phyloP scores from a whole-genome alignment of 2,329 filamentous ascomycete species.

The Metarhizium robertsii region DNA sequence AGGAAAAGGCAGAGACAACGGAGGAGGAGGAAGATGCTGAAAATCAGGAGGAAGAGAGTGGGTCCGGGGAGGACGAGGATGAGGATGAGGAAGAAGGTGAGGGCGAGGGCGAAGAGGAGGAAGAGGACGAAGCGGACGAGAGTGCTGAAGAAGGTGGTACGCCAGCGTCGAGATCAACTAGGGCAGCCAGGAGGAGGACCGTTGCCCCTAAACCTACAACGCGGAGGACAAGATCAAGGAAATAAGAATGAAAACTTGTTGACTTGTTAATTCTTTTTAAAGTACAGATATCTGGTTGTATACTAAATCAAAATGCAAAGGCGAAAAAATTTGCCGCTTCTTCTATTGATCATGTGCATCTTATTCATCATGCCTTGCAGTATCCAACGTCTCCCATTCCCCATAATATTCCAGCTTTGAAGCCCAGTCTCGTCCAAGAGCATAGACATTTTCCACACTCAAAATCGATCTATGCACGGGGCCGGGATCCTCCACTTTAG shows the following conservation, averaged over 20 bases:
- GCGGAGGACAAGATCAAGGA: slow-evolving; percentile 6
- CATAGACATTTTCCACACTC: slow-evolving; percentile 26
- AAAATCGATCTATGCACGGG: slow-evolving; percentile 17
- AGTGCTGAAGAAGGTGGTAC: slow-evolving; percentile 16
- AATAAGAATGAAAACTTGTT: neutral
- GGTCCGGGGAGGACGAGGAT: slow-evolving; percentile 16
- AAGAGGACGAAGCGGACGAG: slow-evolving; percentile 16
- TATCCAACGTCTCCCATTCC: slow-evolving; percentile 31
- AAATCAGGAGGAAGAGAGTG: slow-evolving; percentile 6
- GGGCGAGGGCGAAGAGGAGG: slow-evolving; percentile 19
- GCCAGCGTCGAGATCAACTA: slow-evolving; percentile 25
- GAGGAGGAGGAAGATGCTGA: slow-evolving; percentile 16
- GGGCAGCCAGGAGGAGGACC: slow-evolving; percentile 2
- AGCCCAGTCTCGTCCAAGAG: slow-evolving; percentile 30
- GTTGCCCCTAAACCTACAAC: slow-evolving; percentile 2
- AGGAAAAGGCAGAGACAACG: slow-evolving; percentile 24
- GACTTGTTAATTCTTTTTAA: slow-evolving; percentile 1
- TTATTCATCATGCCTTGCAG: neutral
- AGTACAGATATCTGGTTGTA: neutral
- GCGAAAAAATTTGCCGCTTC: neutral
- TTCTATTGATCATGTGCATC: neutral
- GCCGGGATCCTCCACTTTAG: slow-evolving; percentile 20
- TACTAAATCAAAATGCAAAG: neutral
- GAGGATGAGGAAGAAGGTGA: slow-evolving; percentile 7
- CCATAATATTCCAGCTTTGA: slow-evolving; percentile 24